A percentile compares a stretch with the other conserved stretches of the same genome.
These are phyloP conservation scores for Saccharomycopsis malanga DNA, from an alignment of 805 yeast species.

Conservation along the genomic window DNA sequence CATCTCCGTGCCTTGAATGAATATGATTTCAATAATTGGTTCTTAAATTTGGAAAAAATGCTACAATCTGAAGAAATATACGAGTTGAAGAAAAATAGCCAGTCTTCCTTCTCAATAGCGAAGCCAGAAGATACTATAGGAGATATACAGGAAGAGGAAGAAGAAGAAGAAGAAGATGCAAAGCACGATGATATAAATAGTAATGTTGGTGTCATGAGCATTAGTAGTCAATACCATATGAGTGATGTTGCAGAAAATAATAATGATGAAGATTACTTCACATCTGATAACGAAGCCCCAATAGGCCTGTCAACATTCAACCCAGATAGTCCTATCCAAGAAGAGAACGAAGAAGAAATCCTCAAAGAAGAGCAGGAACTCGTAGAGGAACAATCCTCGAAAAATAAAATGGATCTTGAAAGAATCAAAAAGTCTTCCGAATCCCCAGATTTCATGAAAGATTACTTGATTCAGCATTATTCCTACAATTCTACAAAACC, in stretches of 20 bases:
- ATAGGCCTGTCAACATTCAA: conserved; percentile 6
- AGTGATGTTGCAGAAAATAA: neutral
- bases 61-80: conserved; percentile 8
- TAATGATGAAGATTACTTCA: conserved; percentile 17
- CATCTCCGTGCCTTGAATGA: conserved; percentile 24
- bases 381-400: conserved; percentile 13
- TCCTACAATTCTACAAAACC: conserved; percentile 22
- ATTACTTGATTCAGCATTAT: conserved; percentile 20
- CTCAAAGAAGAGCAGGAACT: conserved; percentile 12
- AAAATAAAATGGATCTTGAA: conserved; percentile 23
- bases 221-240: neutral
- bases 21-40: conserved; percentile 25
- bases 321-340: conserved; percentile 21
- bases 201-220: neutral
- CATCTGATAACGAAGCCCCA: conserved; percentile 20
- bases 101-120: conserved; percentile 15
- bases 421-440: conserved; percentile 8
- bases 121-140: neutral
- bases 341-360: conserved; percentile 20
- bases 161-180: neutral
- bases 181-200: neutral
- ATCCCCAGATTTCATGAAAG: conserved; percentile 19
- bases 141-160: neutral
- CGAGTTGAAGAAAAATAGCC: conserved; percentile 13
- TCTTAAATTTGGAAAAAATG: conserved; percentile 19